Evolutionary conservation across 495 filamentous ascomycete genomes (phyloP), one percentile per base, ranked within the genome.

Genomic region (Talaromyces adpressus): DNA sequence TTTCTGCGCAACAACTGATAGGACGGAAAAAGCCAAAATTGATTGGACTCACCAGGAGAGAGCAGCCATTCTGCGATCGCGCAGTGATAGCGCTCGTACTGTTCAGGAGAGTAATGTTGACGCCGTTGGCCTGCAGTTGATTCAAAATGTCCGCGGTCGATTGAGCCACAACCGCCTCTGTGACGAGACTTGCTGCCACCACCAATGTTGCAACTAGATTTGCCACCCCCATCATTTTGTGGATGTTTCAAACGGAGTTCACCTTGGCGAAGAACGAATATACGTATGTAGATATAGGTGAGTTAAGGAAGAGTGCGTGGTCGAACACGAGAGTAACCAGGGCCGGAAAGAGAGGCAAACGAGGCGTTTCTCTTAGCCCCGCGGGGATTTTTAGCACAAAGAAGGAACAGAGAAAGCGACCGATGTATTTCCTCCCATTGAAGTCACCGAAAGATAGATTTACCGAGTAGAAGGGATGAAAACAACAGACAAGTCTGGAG

Each of bases 101-200:
- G 52, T 56, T 56, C 11, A 56, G 20, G 11, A 27, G n/a, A 14
- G 52, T 56, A 12, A 29, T 56, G 22, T 56, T 27, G 52, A 56
- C 52, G 20, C 52, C 52, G 52, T 56, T 56, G 52, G 52, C 52
- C 52, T 56, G 52, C 4, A 56, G 52, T 29, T 56, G 52, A 27
- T 27, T 23, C 16, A 56, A 22, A 29, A 56, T 56, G 52, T 23
- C 52, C 11, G 18, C 27, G 6, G 52, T 56, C 5, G 52, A 56
- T 29, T 56, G 52, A 56, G 52, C 52, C 52, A 27, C 22, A 25
- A 56, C 52, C 8, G 52, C 52, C 27, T 56, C 27, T 56, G 52
- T 56, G 52, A 56, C 52, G 2, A 56, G 52, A 11, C 52, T 56
- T 27, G 52, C 52, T 27, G 52, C 6, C 52, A 56, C 22, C 52